A percentile compares a stretch with the other conserved stretches of the same genome.
Conservation (phyloP, 2,329 filamentous ascomycete species). For the Diaporthe sp. region DNA sequence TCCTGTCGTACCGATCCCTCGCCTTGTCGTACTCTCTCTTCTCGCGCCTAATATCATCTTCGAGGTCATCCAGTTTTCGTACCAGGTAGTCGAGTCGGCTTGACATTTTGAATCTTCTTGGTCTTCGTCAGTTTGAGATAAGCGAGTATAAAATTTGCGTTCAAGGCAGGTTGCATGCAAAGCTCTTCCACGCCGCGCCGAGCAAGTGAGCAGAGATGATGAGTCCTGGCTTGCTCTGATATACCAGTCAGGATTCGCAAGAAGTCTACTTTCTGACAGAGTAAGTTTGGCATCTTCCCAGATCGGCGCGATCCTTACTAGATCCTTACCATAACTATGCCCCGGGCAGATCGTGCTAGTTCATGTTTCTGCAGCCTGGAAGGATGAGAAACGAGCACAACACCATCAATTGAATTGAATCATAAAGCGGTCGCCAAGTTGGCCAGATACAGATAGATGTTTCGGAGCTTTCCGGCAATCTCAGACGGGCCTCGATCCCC, state of each 20-base stretch:
- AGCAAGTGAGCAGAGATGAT: too few species aligned
- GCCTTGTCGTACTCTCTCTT: neutral
- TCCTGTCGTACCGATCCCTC: neutral
- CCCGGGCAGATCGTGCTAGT: neutral
- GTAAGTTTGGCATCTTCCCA: neutral
- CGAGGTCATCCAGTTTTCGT: neutral
- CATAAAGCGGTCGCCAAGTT: neutral
- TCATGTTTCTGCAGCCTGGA: neutral
- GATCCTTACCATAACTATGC: neutral
- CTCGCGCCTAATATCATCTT: neutral
- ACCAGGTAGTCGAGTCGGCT: neutral
- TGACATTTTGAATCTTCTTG: neutral
- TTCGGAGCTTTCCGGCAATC: neutral
- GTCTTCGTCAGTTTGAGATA: neutral
- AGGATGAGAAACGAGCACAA: neutral
- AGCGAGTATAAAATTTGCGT: too few species aligned
- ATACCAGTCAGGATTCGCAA: too few species aligned
- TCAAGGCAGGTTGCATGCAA: neutral
- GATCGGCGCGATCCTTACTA: neutral
- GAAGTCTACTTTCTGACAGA: accelerated
- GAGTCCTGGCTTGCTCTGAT: neutral
- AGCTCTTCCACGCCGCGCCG: neutral
- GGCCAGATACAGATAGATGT: neutral
- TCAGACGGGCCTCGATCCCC: neutral
- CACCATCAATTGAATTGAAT: too few species aligned